Evolutionary conservation across 768 basidiomycete genomes (phyloP).

Genomic region (Phaffia australis): DNA sequence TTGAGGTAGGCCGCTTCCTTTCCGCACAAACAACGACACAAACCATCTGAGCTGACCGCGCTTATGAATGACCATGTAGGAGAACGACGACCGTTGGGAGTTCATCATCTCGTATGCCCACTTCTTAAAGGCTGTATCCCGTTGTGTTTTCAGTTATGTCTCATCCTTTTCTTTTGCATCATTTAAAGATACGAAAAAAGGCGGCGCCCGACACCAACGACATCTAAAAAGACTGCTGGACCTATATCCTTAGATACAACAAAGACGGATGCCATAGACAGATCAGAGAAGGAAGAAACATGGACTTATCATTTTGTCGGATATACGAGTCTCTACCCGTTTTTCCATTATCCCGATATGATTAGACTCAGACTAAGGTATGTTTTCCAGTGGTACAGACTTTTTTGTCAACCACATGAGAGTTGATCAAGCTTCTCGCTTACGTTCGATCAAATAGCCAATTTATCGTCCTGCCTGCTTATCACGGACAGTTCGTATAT

Average conservation of each 20-base stretch:
- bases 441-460: conserved; percentile 47
- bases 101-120: conserved; percentile 68
- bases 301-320: conserved; percentile 84
- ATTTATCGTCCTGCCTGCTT: conserved; percentile 84
- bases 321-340: conserved; percentile 87
- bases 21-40: not conserved
- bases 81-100: conserved; percentile 89
- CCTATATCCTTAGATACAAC: conserved; percentile 30
- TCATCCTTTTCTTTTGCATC: not conserved
- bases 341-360: conserved; percentile 89
- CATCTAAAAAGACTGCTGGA: not conserved
- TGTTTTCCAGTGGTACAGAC: not conserved
- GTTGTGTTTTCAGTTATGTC: not conserved
- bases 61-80: conserved; percentile 35
- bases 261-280: not conserved
- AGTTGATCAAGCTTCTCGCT: not conserved
- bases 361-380: conserved; percentile 53
- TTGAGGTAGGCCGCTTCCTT: conserved; percentile 45
- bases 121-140: not conserved
- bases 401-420: not conserved
- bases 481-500: conserved; percentile 50
- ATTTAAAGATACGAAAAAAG: conserved; percentile 67
- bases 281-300: conserved; percentile 34
- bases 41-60: conserved; percentile 21
- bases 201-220: conserved; percentile 42